phyloP scores from a whole-genome alignment of 768 basidiomycete species.

The Calocera cornea region DNA sequence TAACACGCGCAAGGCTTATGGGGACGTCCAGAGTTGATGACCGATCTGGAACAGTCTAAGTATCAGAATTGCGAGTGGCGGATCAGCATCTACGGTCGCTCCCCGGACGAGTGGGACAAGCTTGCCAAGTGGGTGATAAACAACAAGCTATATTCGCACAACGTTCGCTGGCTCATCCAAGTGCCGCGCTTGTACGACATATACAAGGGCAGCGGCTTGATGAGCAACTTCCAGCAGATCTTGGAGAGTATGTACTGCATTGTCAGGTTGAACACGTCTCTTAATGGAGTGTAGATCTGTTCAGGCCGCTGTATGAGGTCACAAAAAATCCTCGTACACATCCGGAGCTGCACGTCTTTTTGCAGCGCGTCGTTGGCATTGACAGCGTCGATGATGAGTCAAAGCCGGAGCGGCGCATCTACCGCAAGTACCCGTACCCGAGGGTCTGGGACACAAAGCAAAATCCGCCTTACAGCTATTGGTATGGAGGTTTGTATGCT shows the following conservation, averaged over 20 bases:
- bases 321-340: constrained; percentile 80
- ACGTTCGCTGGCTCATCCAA: constrained; percentile 96
- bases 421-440: constrained; percentile 89
- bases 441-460: constrained; percentile 76
- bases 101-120: constrained; percentile 86
- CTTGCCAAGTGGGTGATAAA: constrained; percentile 92
- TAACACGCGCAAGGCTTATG: not conserved
- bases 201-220: constrained; percentile 76
- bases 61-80: constrained; percentile 99
- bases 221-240: constrained; percentile 82
- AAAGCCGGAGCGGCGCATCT: constrained; percentile 78
- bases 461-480: constrained; percentile 91
- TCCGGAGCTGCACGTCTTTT: constrained; percentile 87
- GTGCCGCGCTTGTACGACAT: constrained; percentile 89
- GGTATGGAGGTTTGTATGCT: constrained; percentile 42
- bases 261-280: not conserved
- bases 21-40: constrained; percentile 76
- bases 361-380: constrained; percentile 91
- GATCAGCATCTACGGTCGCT: constrained; percentile 85
- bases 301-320: constrained; percentile 87
- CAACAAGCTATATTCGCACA: constrained; percentile 88
- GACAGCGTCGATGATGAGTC: constrained; percentile 99
- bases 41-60: constrained; percentile 95
- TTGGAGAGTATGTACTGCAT: constrained; percentile 53
- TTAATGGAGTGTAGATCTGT: constrained; percentile 50